Percentiles rank a stretch among this genome's conserved stretches.
Evolutionary conservation across 1,284 basidiomycete species (phyloP).

Genomic region (Mycena citricolor): DNA sequence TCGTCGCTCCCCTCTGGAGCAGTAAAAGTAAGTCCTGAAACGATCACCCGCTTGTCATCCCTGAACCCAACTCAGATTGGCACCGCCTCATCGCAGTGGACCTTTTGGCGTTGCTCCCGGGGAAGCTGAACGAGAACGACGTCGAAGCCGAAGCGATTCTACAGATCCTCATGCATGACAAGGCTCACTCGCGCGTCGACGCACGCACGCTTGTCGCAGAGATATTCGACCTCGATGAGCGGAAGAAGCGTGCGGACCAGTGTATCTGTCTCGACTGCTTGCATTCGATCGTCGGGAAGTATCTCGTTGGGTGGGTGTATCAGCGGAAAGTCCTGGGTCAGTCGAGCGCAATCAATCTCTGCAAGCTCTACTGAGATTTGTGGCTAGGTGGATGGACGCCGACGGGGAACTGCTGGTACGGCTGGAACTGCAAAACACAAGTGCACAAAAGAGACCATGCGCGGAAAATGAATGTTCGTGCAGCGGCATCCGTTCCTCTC

Average conservation of each 20-base stretch:
- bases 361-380: no score
- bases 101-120: constrained; percentile 9
- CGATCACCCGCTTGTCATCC: not conserved
- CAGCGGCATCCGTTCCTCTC: not conserved
- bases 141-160: constrained; percentile 13
- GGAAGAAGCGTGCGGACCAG: constrained; percentile 15
- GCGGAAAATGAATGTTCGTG: constrained; percentile 13
- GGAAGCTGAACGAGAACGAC: constrained; percentile 11
- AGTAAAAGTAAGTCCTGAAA: constrained; percentile 10
- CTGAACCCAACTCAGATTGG: constrained; percentile 7
- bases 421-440: constrained; percentile 20
- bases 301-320: constrained; percentile 13
- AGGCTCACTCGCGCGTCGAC: not conserved
- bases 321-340: constrained; percentile 14
- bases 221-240: constrained; percentile 11
- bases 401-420: constrained; percentile 21
- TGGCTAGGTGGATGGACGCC: constrained; percentile 14
- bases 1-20: constrained; percentile 9
- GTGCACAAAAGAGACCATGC: constrained; percentile 15
- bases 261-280: constrained; percentile 8
- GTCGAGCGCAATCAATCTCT: no score
- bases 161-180: constrained; percentile 9
- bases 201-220: constrained; percentile 7
- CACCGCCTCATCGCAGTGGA: constrained; percentile 9
- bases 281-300: constrained; percentile 8